A percentile compares a stretch with the other conserved stretches of the same genome.
Conservation (phyloP, 768 basidiomycete genomes). For the Austroboletus eburneus region DNA sequence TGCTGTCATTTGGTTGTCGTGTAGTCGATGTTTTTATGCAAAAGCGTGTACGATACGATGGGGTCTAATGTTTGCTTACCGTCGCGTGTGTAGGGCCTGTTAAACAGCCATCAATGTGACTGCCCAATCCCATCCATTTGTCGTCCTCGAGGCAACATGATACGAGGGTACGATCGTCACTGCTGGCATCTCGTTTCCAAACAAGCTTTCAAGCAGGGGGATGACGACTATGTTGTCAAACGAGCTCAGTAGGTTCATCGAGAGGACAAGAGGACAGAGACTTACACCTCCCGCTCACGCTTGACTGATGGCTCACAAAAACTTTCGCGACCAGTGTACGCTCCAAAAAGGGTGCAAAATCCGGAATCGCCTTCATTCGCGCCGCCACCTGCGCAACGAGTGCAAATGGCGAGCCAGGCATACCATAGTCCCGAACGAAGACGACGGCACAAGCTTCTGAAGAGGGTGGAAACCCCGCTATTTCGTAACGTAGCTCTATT, state of each 20-base stretch:
- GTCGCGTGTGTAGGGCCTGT: background rate
- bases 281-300: slow-evolving; percentile 13
- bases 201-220: slow-evolving; percentile 20
- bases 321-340: slow-evolving; percentile 24
- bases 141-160: slow-evolving; percentile 19
- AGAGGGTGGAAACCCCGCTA: slow-evolving; percentile 40
- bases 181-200: slow-evolving; percentile 23
- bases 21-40: background rate
- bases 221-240: slow-evolving; percentile 11
- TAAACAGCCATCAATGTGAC: slow-evolving; percentile 29
- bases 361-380: slow-evolving; percentile 12
- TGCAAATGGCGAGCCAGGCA: slow-evolving; percentile 1
- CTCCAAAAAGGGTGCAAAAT: slow-evolving; percentile 18
- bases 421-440: slow-evolving; percentile 36
- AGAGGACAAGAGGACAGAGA: background rate
- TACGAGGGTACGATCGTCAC: slow-evolving; percentile 23
- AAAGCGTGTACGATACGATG: slow-evolving; percentile 1
- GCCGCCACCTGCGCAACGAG: slow-evolving; percentile 8
- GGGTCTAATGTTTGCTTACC: background rate
- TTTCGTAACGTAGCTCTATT: slow-evolving; percentile 41
- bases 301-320: slow-evolving; percentile 17
- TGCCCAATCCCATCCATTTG: slow-evolving; percentile 25
- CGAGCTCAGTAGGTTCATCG: background rate
- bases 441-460: slow-evolving; percentile 41
- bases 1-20: background rate